Evolutionary conservation across 805 yeast species (phyloP), one percentile per base, ranked within the genome.

Genomic region (Ogataea trehalophila): DNA sequence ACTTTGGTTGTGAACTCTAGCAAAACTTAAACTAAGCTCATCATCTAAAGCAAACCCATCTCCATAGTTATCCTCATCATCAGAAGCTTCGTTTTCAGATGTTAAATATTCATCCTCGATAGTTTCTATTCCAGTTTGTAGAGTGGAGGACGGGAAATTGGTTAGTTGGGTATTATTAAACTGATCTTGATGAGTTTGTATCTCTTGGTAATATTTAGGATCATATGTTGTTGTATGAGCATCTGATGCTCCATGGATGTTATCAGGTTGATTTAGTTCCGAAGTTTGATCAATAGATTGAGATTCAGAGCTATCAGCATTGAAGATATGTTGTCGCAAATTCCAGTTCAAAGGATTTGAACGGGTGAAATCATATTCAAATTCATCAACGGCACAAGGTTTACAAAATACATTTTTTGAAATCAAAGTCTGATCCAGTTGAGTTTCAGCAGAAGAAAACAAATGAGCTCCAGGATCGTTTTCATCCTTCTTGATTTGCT

Each of bases 281-380:
- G 16, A 4, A 17, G 17, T 4, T 22, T 9, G 31, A 26, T 26
- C 9, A 18, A 20, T 18, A 16, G 22, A 16, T 2, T 17, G 22
- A 17, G 18, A 7, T 3, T 37, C 39, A 18, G 29, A 16, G 16
- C 23, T 18, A 22, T 43, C n/a, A 13, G 15, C 14, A 14, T 39
- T 38, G 6, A 17, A 39, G 0, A 54, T 55, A 33, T 55, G 40
- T 13, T 56, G 54, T 29, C 55, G 51, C 9, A 64, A 40, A 44
- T 63, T 63, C 69, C 69, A 65, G 49, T 57, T 56, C 36, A 62
- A 46, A 2, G 67, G 67, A 40, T 59, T 63, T 13, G 60, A 43
- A 26, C 53, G 47, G 5, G 58, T 50, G 45, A 62, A 63, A 43
- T 63, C 63, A 37, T 58, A 61, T 38, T 64, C 66, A 41, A 53